A percentile compares a stretch with the other conserved stretches of the same genome.
Conservation (phyloP, 495 filamentous ascomycete species). For the Aspergillus saccharolyticus region DNA sequence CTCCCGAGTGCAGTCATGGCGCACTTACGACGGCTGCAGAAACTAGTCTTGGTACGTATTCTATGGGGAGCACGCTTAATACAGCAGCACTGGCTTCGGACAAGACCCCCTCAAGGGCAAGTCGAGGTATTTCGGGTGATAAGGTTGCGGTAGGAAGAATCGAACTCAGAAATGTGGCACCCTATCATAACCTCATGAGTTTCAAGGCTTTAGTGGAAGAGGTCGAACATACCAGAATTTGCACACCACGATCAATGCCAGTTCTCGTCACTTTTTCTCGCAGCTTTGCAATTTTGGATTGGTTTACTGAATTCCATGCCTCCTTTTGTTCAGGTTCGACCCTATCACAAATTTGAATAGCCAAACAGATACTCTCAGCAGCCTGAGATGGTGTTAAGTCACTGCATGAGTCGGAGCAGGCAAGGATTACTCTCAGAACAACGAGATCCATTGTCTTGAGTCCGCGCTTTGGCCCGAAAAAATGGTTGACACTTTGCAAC, state of each 20-base stretch:
- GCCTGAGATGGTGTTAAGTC: conserved; percentile 34
- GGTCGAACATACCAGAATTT: conserved; percentile 36
- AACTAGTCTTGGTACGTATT: conserved; percentile 23
- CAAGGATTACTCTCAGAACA: conserved; percentile 47
- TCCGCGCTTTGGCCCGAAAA: conserved; percentile 45
- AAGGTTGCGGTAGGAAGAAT: conserved; percentile 23
- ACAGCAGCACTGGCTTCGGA: conserved; percentile 23
- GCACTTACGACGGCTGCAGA: conserved; percentile 26
- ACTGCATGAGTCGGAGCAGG: conserved; percentile 42
- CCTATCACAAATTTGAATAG: conserved; percentile 41
- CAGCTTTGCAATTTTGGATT: conserved; percentile 44
- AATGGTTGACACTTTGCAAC: conserved; percentile 40
- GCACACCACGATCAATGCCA: conserved; percentile 35
- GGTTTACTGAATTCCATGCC: conserved; percentile 42
- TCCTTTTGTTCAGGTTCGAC: conserved; percentile 38
- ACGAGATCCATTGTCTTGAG: conserved; percentile 53
- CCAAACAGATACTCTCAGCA: conserved; percentile 45
- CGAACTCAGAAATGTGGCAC: conserved; percentile 32
- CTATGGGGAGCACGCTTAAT: conserved; percentile 19
- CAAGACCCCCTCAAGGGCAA: conserved; percentile 26
- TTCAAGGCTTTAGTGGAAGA: neutral
- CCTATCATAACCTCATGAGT: conserved; percentile 26
- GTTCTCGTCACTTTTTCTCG: conserved; percentile 44
- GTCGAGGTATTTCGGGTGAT: conserved; percentile 21
- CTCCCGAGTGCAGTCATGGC: neutral